Evolutionary conservation across 495 filamentous ascomycete species (phyloP), one percentile per base, ranked within the genome.

Genomic region (Aspergillus avenaceus): DNA sequence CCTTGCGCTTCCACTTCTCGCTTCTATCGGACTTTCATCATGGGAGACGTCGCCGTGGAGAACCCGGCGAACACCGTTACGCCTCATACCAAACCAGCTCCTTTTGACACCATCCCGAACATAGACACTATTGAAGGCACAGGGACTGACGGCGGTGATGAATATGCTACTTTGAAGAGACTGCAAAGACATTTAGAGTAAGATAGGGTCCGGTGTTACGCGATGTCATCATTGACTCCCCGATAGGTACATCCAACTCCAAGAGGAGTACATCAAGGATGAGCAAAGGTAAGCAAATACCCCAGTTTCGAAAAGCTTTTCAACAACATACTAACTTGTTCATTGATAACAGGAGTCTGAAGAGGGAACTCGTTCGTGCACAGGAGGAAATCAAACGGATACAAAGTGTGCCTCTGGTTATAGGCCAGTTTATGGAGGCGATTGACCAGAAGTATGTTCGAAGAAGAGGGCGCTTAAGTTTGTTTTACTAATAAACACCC

Each of bases 211-310:
- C 12, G 28, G 34, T 14, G 4, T 29, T 32, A 2, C 23, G 5
- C 23, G 22, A 14, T 16, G 37, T 31, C 22, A 21, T 29, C 50
- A 57, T 68, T 78, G 56, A 78, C 64, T 37, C 42, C 50, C 32
- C 42, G 41, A 47, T 38, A 90, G 86, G 67, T 96, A 96, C 71
- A 97, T 98, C 65, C 86, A 95, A 66, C 80, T 98, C 55, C 93
- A 98, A 73, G 93, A 98, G 74, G 95, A 98, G 67, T 98, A 97
- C 74, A 98, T 98, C 81, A 98, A 98, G 76, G 95, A 98, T 80
- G 93, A 98, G 78, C 93, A 98, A 71, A 84, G 91, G 89, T 88
- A 80, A 36, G 67, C 19, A 23, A 45, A 25, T 16, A 19, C 22
- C 23, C 23, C 1, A 21, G 8, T 1, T 47, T 6, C 47, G 55